A percentile compares a stretch with the other conserved stretches of the same genome.
phyloP scores from a whole-genome alignment of 2,329 filamentous ascomycete species.

The Exophiala alcalophila region DNA sequence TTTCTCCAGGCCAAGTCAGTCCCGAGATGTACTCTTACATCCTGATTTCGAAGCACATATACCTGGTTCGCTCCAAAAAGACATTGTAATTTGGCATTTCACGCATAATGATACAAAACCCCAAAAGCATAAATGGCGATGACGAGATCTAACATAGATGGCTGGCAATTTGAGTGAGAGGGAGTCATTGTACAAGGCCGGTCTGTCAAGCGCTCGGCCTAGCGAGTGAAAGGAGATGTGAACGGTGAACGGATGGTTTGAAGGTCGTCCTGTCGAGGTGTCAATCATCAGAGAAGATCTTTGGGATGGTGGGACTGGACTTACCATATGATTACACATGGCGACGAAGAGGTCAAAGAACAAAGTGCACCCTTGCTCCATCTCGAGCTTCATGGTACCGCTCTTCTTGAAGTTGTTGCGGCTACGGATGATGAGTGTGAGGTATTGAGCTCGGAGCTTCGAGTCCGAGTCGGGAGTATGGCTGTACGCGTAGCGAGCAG shows the following conservation, averaged over 20 bases:
- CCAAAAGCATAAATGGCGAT: too few relatives aligned
- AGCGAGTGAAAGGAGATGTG: conserved; percentile 28
- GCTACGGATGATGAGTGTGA: conserved; percentile 86
- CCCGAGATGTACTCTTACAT: conserved; percentile 6
- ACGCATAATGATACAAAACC: conserved; percentile 8
- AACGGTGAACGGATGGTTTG: conserved; percentile 29
- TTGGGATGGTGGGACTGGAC: conserved; percentile 34
- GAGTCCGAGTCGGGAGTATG: conserved; percentile 87
- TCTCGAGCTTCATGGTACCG: conserved; percentile 93
- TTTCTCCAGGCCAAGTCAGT: conserved; percentile 1
- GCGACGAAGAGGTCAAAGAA: conserved; percentile 95
- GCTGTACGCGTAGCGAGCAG: conserved; percentile 84
- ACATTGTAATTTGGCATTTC: not conserved
- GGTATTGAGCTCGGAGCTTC: conserved; percentile 85
- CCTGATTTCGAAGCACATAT: too few relatives aligned
- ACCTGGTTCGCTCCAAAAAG: too few relatives aligned
- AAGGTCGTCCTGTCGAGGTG: conserved; percentile 33
- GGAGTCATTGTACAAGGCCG: conserved; percentile 7
- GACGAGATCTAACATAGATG: conserved; percentile 2
- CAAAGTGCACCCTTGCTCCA: conserved; percentile 80
- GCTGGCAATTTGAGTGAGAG: conserved; percentile 16
- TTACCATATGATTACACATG: conserved; percentile 82
- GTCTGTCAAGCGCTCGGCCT: conserved; percentile 4
- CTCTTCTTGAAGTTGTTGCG: conserved; percentile 87
- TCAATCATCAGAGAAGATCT: conserved; percentile 38